Evolutionary conservation across 2,329 filamentous ascomycete genomes (phyloP).

Genomic region (Nigrograna mackinnonii): DNA sequence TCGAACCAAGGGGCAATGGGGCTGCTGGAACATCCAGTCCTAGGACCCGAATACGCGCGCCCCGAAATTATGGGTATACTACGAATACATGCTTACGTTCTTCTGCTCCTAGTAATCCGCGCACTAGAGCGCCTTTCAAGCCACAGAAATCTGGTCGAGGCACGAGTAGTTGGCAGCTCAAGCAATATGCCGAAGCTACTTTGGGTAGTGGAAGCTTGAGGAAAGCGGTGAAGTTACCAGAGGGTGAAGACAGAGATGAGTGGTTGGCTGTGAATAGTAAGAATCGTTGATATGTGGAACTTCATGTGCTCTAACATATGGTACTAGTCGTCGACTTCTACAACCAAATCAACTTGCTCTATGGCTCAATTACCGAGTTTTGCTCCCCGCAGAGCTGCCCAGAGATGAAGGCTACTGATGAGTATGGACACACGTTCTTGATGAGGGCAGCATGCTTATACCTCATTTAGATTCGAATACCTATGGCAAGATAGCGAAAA

Average conservation of each 20-base stretch:
- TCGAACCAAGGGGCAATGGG: conserved; percentile 10
- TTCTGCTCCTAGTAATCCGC: conserved; percentile 69
- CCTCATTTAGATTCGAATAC: conserved; percentile 79
- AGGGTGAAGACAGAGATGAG: conserved; percentile 96
- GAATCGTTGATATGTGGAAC: conserved; percentile 24
- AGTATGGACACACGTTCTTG: conserved; percentile 72
- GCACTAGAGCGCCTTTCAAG: conserved; percentile 88
- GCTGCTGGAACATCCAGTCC: conserved; percentile 12
- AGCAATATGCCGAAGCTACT: conserved; percentile 97
- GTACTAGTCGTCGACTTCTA: conserved; percentile 98
- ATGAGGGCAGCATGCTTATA: conserved; percentile 2
- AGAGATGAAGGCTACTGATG: conserved; percentile 99
- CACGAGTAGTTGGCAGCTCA: conserved; percentile 87
- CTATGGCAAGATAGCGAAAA: conserved; percentile 96
- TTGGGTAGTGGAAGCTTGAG: conserved; percentile 91
- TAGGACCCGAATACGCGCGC: conserved; percentile 6
- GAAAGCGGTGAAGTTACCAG: conserved; percentile 95
- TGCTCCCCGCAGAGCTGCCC: conserved; percentile 96
- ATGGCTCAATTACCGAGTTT: conserved; percentile 98
- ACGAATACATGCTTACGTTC: conserved; percentile 36
- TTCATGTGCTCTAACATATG: conserved; percentile 10
- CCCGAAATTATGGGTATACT: conserved; percentile 20
- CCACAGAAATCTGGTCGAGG: conserved; percentile 83
- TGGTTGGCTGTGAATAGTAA: conserved; percentile 97
- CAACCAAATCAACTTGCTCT: conserved; percentile 99